Evolutionary conservation across 1,284 basidiomycete species (phyloP).

Genomic region (Ganoderma sp.): DNA sequence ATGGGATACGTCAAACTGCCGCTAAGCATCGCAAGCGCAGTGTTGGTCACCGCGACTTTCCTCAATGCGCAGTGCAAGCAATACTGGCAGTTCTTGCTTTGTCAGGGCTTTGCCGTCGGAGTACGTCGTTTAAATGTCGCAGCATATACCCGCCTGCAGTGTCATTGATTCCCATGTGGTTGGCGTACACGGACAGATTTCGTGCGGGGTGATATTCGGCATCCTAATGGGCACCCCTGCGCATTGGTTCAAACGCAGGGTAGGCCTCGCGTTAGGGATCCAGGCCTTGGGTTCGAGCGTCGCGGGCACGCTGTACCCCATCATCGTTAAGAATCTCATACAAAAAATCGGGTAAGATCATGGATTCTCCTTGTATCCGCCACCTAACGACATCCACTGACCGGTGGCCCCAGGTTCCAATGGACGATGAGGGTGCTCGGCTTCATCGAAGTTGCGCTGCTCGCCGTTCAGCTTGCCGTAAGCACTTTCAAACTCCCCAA

Average conservation of each 20-base stretch:
- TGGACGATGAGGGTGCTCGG: constrained; percentile 69
- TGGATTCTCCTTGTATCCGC: neutral
- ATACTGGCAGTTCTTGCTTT: constrained; percentile 61
- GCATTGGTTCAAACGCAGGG: constrained; percentile 56
- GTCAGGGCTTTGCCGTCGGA: constrained; percentile 53
- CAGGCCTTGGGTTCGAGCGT: constrained; percentile 48
- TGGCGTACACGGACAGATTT: constrained; percentile 30
- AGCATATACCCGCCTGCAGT: constrained; percentile 6
- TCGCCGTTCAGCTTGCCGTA: constrained; percentile 52
- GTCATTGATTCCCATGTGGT: too few species aligned
- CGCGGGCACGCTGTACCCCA: constrained; percentile 53
- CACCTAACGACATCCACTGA: neutral
- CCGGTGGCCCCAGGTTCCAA: constrained; percentile 48
- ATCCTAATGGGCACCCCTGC: constrained; percentile 49
- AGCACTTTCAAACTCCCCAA: constrained; percentile 31
- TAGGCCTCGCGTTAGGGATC: constrained; percentile 50
- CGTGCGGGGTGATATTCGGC: constrained; percentile 50
- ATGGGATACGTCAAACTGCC: constrained; percentile 54
- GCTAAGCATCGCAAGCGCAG: constrained; percentile 37
- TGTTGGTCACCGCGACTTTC: constrained; percentile 53
- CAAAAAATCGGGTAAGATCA: constrained; percentile 42
- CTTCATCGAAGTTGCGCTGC: constrained; percentile 53
- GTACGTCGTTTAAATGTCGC: constrained; percentile 35
- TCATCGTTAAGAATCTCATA: constrained; percentile 49
- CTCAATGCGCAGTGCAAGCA: constrained; percentile 54